A percentile compares a stretch with the other conserved stretches of the same genome.
Evolutionary conservation across 805 yeast genomes (phyloP).

Genomic region (Dipodascus geniculatus): DNA sequence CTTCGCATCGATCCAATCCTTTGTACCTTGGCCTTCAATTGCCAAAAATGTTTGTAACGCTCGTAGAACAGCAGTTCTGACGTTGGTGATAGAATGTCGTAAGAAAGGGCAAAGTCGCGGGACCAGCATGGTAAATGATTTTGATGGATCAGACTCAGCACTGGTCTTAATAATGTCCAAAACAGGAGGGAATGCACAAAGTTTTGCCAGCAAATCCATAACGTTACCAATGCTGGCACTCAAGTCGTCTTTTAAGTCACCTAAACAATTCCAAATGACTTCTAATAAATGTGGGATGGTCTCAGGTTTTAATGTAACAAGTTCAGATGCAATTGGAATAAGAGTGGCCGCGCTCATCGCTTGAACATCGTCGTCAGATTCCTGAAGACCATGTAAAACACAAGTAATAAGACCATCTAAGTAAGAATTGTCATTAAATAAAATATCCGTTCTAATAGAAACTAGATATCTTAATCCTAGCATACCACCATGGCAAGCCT

Average conservation of each 20-base stretch:
- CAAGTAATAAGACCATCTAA: constrained; percentile 66
- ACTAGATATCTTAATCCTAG: constrained; percentile 87
- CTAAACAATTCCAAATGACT: constrained; percentile 85
- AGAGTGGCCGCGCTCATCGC: constrained; percentile 92
- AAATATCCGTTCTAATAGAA: constrained; percentile 72
- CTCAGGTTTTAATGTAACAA: constrained; percentile 50
- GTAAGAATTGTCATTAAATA: constrained; percentile 41
- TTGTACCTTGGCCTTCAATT: constrained; percentile 30
- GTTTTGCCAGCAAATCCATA: constrained; percentile 82
- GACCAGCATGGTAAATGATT: constrained; percentile 63
- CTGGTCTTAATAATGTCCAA: constrained; percentile 56
- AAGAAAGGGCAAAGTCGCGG: constrained; percentile 88
- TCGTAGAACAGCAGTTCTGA: constrained; percentile 75
- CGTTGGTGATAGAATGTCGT: constrained; percentile 87
- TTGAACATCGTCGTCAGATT: constrained; percentile 87
- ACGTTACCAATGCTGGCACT: constrained; percentile 93
- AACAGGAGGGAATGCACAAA: constrained; percentile 74
- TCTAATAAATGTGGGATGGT: constrained; percentile 37
- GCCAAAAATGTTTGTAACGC: constrained; percentile 65
- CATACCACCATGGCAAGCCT: constrained; percentile 97
- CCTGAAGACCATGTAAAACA: constrained; percentile 76
- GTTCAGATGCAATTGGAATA: constrained; percentile 80
- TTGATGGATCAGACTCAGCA: constrained; percentile 36
- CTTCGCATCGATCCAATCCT: constrained; percentile 69
- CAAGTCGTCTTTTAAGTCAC: constrained; percentile 79